Evolutionary conservation across 1,284 basidiomycete species (phyloP).

Genomic region (Pyrrhoderma noxium): DNA sequence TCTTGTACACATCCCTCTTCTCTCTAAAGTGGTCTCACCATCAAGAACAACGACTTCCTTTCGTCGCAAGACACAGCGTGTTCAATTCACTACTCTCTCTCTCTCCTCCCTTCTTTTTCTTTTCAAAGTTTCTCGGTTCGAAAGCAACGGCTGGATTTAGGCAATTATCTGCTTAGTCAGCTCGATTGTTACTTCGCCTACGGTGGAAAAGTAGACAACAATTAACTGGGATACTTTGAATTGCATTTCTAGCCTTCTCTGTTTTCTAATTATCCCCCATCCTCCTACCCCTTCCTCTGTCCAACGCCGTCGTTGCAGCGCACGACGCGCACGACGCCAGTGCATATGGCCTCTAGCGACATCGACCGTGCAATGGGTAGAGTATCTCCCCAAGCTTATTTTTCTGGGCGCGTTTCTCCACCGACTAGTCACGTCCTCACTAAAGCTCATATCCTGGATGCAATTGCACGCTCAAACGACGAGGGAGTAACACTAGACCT

Average conservation of each 20-base stretch:
- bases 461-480: constrained; percentile 64
- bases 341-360: constrained; percentile 9
- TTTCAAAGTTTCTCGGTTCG: not conserved
- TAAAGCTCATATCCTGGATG: constrained; percentile 55
- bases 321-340: constrained; percentile 15
- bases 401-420: constrained; percentile 21
- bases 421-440: constrained; percentile 45
- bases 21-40: not conserved
- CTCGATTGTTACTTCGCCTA: not conserved
- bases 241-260: constrained; percentile 1
- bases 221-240: not conserved
- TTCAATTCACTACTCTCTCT: not conserved
- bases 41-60: constrained; percentile 8
- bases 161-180: not conserved
- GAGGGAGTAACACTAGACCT: constrained; percentile 77
- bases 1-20: not conserved
- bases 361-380: constrained; percentile 14
- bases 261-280: constrained; percentile 1
- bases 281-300: not conserved
- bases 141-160: constrained; percentile 6
- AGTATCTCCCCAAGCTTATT: constrained; percentile 25
- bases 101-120: no score
- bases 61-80: not conserved
- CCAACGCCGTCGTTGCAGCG: constrained; percentile 8
- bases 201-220: constrained; percentile 3